These are phyloP conservation scores for Gastrodia elata DNA, from an alignment of 106 monocot genomes.

Conservation along the genomic window DNA sequence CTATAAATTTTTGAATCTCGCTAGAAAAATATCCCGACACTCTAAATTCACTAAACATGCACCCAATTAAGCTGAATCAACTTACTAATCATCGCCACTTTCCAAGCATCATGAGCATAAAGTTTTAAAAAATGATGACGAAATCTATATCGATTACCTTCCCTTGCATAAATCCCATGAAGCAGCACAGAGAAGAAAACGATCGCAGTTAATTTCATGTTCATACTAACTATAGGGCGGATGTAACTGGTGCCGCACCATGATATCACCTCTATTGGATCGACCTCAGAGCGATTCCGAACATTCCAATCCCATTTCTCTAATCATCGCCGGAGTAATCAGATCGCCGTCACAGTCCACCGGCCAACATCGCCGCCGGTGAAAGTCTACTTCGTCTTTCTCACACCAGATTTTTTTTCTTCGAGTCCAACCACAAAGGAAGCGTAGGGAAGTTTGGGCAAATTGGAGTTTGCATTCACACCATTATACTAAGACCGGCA, in stretches of 20 bases:
- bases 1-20: neutral
- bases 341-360: neutral
- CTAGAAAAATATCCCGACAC: neutral
- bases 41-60: neutral
- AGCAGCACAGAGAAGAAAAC: neutral
- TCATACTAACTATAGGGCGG: constrained; percentile 4
- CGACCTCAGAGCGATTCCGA: neutral
- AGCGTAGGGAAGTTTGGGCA: neutral
- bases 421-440: neutral
- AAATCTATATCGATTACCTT: constrained; percentile 2
- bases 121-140: neutral
- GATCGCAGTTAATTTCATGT: constrained; percentile 3
- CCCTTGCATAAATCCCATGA: constrained; percentile 1
- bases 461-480: neutral
- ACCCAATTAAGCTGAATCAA: neutral
- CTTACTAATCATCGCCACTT: neutral
- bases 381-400: neutral
- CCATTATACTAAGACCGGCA: neutral
- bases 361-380: constrained; percentile 1
- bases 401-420: neutral
- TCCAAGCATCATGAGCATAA: neutral
- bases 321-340: neutral
- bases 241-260: neutral
- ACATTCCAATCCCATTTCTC: neutral
- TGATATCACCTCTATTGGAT: neutral